Evolutionary conservation across 176 grass and related monocot genomes (phyloP).

Genomic region (Oryza nivara): DNA sequence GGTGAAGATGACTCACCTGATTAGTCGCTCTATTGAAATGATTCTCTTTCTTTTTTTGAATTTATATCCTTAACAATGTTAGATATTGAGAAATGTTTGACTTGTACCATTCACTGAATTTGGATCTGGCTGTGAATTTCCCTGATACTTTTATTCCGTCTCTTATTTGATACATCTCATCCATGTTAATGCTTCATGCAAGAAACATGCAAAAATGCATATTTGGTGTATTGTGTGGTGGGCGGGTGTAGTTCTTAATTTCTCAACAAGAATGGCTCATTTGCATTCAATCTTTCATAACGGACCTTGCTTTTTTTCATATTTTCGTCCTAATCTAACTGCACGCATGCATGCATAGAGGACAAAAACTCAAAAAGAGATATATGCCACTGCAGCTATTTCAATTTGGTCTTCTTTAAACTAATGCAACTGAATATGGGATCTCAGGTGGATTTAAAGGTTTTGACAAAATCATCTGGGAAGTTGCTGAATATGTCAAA

Average conservation of each 20-base stretch:
- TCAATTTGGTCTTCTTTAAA: conserved; percentile 10
- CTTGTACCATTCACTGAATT: neutral
- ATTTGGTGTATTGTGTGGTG: too few relatives aligned
- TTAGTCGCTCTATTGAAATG: neutral
- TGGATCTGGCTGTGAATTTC: neutral
- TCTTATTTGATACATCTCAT: too few relatives aligned
- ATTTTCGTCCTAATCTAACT: neutral
- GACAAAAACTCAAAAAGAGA: neutral
- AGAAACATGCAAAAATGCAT: neutral
- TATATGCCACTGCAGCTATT: neutral
- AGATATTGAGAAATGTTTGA: too few relatives aligned
- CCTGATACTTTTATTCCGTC: neutral
- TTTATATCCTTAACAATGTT: too few relatives aligned
- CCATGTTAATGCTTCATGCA: neutral
- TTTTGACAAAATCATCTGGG: conserved; percentile 86
- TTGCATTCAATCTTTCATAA: conserved; percentile 7
- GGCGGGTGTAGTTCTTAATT: neutral
- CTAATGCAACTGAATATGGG: neutral
- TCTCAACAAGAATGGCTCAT: neutral
- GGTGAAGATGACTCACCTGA: neutral
- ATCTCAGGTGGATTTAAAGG: conserved; percentile 80
- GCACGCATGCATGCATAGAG: neutral
- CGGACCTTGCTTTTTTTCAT: neutral
- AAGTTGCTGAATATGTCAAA: conserved; percentile 63
- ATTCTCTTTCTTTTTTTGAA: neutral